Evolutionary conservation across 2,329 filamentous ascomycete genomes (phyloP), one percentile per base, ranked within the genome.

Genomic region (Fusarium fujikuroi): DNA sequence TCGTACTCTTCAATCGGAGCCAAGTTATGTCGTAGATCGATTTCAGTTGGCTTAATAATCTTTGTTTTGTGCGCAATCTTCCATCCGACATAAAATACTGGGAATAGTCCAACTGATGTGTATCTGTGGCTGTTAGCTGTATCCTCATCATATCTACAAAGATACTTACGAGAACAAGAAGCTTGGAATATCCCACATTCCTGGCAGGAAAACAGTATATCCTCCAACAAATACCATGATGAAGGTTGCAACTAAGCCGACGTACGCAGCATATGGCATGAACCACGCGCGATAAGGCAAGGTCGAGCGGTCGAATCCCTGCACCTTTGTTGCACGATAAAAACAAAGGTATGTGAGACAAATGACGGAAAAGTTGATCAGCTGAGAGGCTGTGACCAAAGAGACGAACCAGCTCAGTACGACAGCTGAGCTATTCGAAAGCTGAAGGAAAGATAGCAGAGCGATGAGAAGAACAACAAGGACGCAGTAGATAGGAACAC

Each of bases 401-500:
- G 88, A 92, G 44, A 93, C 88, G 73, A 95, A 90, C 92, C 92
- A 95, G 50, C 86, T 86, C 70, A 95, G 84, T 3, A 95, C 93
- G 34, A 91, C 89, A 8, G 92, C 87, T 0, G 90, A 87, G 65
- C 86, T 86, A 70, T 89, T 87, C 12, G 89, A 92, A 23, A 95
- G 87, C 80, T 95, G 91, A 53, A 95, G 83, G 81, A 95, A 96
- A 6, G 91, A 89, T 16, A 97, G 83, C 11, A 94, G 84, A 2
- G 92, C 88, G 75, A 96, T 90, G 7, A 88, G 79, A 52, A 94
- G 86, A 1, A 93, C 92, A 34, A 91, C 80, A 3, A 81, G 72
- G 43, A 95, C 92, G 77, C 91, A 93, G 81, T 92, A 94, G 70
- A 94, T 87, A 0, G 94, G 94, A 0, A 96, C 91, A 52, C 92